Percentiles rank a stretch among this genome's conserved stretches.
Evolutionary conservation across 768 basidiomycete genomes (phyloP).

Genomic region (Gautieria morchelliformis): DNA sequence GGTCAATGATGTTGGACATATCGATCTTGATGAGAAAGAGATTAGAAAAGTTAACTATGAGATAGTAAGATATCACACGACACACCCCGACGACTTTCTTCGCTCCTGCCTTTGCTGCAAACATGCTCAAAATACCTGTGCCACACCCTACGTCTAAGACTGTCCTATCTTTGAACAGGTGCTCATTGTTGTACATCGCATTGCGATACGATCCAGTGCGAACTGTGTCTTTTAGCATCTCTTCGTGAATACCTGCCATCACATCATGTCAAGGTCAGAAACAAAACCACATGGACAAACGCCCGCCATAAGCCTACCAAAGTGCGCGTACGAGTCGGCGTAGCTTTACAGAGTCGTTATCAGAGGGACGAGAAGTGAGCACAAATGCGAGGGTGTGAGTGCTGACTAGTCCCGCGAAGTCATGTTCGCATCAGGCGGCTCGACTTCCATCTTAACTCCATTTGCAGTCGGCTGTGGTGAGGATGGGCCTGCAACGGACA

Average conservation of each 20-base stretch:
- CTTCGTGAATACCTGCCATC: conserved; percentile 84
- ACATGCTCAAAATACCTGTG: conserved; percentile 97
- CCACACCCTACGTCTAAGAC: conserved; percentile 98
- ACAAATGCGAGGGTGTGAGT: conserved; percentile 28
- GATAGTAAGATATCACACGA: conserved; percentile 8
- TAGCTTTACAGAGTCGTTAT: conserved; percentile 42
- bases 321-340: conserved; percentile 94
- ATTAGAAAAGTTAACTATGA: background rate
- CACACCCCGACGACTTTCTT: conserved; percentile 86
- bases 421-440: conserved; percentile 32
- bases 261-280: background rate
- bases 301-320: conserved; percentile 43
- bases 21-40: conserved; percentile 56
- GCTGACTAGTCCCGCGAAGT: conserved; percentile 85
- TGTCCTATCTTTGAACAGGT: conserved; percentile 93
- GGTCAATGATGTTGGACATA: conserved; percentile 99
- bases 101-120: conserved; percentile 93
- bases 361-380: conserved; percentile 16
- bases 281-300: background rate
- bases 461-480: conserved; percentile 6
- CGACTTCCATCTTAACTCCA: conserved; percentile 12
- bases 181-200: conserved; percentile 89
- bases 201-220: conserved; percentile 92
- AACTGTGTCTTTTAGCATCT: conserved; percentile 97
- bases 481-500: conserved; percentile 22